These are phyloP conservation scores for Corchorus capsularis DNA, from an alignment of 345 rosid genomes.

Conservation along the genomic window DNA sequence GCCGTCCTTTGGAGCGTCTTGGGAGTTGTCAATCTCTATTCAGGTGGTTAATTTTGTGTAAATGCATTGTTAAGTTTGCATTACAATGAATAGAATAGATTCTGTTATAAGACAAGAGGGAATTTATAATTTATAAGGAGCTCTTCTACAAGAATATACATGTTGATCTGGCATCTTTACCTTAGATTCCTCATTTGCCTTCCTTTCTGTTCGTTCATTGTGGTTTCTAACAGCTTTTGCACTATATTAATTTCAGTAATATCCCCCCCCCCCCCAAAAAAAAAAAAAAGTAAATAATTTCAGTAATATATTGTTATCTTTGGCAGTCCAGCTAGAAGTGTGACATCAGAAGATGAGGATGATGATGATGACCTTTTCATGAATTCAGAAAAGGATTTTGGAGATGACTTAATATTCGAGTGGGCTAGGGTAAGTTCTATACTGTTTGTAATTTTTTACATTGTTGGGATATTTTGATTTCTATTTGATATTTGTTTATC, in stretches of 20 bases:
- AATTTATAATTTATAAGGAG: background rate
- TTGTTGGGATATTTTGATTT: constrained; percentile 18
- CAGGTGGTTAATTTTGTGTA: constrained; percentile 51
- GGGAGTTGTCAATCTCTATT: constrained; percentile 77
- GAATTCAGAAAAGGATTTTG: constrained; percentile 43
- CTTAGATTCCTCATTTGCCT: constrained; percentile 17
- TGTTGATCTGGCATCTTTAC: background rate
- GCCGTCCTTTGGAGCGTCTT: constrained; percentile 48
- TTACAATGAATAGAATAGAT: background rate
- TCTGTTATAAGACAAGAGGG: background rate
- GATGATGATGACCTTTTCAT: constrained; percentile 64
- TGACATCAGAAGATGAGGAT: constrained; percentile 74
- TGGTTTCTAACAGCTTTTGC: background rate
- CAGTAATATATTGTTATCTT: constrained; percentile 48
- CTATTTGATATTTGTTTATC: constrained; percentile 26
- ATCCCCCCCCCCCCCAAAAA: background rate
- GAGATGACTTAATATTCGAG: constrained; percentile 72
- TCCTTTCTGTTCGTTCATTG: background rate
- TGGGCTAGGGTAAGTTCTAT: constrained; percentile 86
- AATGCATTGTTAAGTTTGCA: constrained; percentile 3
- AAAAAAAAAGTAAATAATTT: constrained; percentile 15
- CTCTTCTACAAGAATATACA: background rate
- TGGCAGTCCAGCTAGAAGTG: constrained; percentile 95
- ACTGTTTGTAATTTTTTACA: constrained; percentile 19
- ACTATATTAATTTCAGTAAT: constrained; percentile 36